phyloP scores from a whole-genome alignment of 2,329 filamentous ascomycete species.

The Coniochaeta sp. region DNA sequence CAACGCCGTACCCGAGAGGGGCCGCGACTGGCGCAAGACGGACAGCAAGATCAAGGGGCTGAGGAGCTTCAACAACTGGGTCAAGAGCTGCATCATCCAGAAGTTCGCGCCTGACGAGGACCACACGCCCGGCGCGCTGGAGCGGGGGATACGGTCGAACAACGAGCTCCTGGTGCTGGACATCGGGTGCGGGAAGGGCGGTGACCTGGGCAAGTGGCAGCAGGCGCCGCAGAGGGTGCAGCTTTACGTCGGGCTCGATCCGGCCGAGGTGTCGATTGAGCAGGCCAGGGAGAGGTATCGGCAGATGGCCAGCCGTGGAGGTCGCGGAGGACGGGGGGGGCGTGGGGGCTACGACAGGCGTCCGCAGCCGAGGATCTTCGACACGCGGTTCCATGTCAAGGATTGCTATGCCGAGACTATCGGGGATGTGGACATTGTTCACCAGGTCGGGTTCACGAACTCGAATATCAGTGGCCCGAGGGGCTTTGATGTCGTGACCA shows the following conservation, averaged over 20 bases:
- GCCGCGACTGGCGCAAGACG: conserved; percentile 88
- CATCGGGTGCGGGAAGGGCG: conserved; percentile 94
- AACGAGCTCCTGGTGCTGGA: conserved; percentile 75
- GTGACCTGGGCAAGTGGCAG: conserved; percentile 94
- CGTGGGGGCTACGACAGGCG: conserved; percentile 39
- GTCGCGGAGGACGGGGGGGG: conserved; percentile 43
- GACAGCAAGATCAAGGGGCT: conserved; percentile 94
- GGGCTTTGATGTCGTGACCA: conserved; percentile 92
- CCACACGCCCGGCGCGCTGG: conserved; percentile 53
- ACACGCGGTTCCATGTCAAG: conserved; percentile 82
- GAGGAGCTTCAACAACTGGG: conserved; percentile 95
- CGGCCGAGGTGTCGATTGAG: conserved; percentile 83
- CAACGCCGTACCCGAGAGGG: conserved; percentile 89
- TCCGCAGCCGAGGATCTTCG: conserved; percentile 56
- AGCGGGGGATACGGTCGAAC: conserved; percentile 40
- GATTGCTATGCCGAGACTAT: conserved; percentile 88
- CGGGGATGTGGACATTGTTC: conserved; percentile 72
- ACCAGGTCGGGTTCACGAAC: conserved; percentile 79
- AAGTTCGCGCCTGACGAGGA: conserved; percentile 85
- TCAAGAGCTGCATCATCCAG: conserved; percentile 95
- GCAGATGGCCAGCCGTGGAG: conserved; percentile 56
- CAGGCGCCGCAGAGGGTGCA: conserved; percentile 85
- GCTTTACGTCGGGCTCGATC: conserved; percentile 90
- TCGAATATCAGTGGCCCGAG: conserved; percentile 64
- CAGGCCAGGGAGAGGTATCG: conserved; percentile 82